These are phyloP conservation scores for Trichosporon sp. DNA, from an alignment of 1,284 basidiomycete species.

Conservation along the genomic window DNA sequence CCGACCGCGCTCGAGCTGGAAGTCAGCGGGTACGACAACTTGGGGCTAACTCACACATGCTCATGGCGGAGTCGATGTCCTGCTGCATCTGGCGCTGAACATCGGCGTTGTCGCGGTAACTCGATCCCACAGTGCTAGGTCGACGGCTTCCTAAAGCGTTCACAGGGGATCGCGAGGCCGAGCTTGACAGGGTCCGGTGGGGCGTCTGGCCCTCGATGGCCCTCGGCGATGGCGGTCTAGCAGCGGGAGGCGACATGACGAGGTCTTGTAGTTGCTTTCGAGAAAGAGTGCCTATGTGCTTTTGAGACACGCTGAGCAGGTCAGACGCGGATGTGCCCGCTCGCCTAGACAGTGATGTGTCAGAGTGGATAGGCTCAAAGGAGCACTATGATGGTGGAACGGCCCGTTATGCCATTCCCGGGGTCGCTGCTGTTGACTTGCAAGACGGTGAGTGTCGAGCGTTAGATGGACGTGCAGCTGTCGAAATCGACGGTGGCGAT, in stretches of 20 bases:
- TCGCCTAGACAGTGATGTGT: not conserved
- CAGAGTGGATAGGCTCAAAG: not conserved
- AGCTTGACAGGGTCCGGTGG: slow-evolving; percentile 15
- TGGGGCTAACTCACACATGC: slow-evolving; percentile 36
- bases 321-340: not conserved
- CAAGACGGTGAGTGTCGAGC: not conserved
- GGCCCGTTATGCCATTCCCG: not conserved
- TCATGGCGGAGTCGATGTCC: slow-evolving; percentile 45
- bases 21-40: not conserved
- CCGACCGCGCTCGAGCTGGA: slow-evolving; percentile 44
- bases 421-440: not conserved
- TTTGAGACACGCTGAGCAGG: not conserved
- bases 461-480: not conserved
- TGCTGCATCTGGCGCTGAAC: slow-evolving; percentile 42
- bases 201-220: not conserved
- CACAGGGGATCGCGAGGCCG: slow-evolving; percentile 27
- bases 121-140: slow-evolving; percentile 2
- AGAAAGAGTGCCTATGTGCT: not conserved
- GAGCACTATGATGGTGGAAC: not conserved
- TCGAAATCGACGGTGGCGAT: not conserved
- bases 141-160: slow-evolving; percentile 19
- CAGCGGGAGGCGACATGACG: not conserved
- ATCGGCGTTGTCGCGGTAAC: slow-evolving; percentile 25
- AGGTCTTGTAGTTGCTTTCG: not conserved
- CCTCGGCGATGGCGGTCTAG: not conserved